These are phyloP conservation scores for Chlamydomonas applanata DNA, from an alignment of 139 green algal species.

Conservation along the genomic window DNA sequence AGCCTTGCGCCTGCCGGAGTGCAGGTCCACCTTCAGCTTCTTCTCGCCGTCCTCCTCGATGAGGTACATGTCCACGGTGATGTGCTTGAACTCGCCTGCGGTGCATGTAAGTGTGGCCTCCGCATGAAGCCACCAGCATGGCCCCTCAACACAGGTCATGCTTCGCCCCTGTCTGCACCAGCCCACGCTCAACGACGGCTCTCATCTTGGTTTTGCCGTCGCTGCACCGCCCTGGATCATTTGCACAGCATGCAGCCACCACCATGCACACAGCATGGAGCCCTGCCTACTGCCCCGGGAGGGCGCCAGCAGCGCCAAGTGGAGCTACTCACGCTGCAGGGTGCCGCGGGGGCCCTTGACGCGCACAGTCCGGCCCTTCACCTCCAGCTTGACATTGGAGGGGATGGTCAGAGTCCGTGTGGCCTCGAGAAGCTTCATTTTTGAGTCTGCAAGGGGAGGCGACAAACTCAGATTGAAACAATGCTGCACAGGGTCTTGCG, in stretches of 20 bases:
- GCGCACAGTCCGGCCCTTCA: slow-evolving; percentile 56
- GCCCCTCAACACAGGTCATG: too few species aligned
- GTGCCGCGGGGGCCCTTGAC: slow-evolving; percentile 45
- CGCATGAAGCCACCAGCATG: too few species aligned
- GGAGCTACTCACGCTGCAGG: slow-evolving; percentile 1
- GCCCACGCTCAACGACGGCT: neutral
- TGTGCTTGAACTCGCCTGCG: slow-evolving; percentile 89
- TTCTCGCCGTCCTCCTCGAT: slow-evolving; percentile 74
- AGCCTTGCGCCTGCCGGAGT: slow-evolving; percentile 90
- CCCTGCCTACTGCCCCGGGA: neutral
- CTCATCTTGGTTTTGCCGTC: too few species aligned
- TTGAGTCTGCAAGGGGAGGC: too few species aligned
- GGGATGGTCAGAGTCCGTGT: slow-evolving; percentile 61
- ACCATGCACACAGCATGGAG: neutral
- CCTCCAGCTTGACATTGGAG: slow-evolving; percentile 49
- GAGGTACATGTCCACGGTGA: slow-evolving; percentile 87
- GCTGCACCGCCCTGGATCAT: too few species aligned
- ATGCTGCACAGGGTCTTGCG: too few species aligned
- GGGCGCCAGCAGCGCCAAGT: neutral
- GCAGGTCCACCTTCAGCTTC: slow-evolving; percentile 76
- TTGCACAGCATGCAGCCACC: too few species aligned
- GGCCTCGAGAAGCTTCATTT: slow-evolving; percentile 79
- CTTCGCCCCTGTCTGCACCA: too few species aligned
- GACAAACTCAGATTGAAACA: too few species aligned
- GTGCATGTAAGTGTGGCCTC: neutral